Evolutionary conservation across 257 asterid genomes (phyloP).

Genomic region (Paraleonurus japonicus): DNA sequence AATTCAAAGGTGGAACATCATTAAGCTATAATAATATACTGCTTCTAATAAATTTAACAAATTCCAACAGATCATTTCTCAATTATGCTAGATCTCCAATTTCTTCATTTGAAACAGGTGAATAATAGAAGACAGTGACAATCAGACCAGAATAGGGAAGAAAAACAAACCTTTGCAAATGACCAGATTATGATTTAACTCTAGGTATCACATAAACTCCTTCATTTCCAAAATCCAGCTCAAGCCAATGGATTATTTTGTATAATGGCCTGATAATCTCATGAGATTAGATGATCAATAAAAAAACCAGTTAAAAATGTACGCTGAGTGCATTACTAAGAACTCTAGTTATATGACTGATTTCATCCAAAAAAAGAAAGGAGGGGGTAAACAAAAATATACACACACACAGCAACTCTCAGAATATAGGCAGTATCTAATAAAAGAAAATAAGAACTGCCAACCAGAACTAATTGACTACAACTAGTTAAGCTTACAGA

Average conservation of each 20-base stretch:
- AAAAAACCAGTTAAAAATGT: background rate
- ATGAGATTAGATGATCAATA: background rate
- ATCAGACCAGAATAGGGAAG: background rate
- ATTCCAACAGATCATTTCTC: background rate
- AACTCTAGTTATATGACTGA: background rate
- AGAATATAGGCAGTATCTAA: constrained; percentile 1
- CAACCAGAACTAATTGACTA: constrained; percentile 10
- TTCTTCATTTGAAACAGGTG: background rate
- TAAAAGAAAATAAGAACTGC: background rate
- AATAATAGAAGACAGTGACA: background rate
- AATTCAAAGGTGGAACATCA: background rate
- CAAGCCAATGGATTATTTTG: constrained; percentile 11
- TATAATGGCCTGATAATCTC: constrained; percentile 12
- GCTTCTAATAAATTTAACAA: background rate
- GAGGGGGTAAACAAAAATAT: background rate
- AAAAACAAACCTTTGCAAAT: constrained; percentile 27
- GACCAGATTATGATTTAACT: constrained; percentile 17
- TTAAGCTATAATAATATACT: background rate
- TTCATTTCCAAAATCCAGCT: background rate
- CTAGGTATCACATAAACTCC: background rate
- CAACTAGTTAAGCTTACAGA: background rate
- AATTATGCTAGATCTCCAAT: background rate
- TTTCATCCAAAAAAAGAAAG: background rate
- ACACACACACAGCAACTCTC: background rate
- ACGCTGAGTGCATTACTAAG: constrained; percentile 12